Conservation (phyloP, 163 green algal genomes). For the Picocystis sp. region DNA sequence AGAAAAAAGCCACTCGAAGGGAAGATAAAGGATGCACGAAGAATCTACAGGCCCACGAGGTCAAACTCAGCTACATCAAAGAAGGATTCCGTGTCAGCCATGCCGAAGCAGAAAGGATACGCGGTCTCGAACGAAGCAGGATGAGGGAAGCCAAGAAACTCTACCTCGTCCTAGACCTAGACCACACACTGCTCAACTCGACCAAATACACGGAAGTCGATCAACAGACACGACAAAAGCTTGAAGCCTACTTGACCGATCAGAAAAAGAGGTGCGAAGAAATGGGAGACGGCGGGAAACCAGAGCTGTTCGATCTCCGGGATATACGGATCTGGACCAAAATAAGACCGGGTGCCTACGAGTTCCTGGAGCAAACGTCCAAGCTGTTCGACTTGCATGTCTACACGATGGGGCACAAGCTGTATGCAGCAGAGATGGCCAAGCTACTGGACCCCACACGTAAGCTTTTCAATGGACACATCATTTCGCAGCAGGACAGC, state of each 20-base stretch:
- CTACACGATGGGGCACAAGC: constrained; percentile 77
- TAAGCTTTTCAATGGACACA: constrained; percentile 34
- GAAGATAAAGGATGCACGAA: constrained; percentile 8
- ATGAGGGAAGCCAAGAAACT: constrained; percentile 28
- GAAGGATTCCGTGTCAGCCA: constrained; percentile 33
- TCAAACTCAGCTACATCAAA: constrained; percentile 33
- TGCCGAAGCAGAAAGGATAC: constrained; percentile 48
- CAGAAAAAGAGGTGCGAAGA: not conserved
- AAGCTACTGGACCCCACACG: constrained; percentile 42
- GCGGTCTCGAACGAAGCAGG: constrained; percentile 11
- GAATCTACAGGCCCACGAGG: constrained; percentile 10
- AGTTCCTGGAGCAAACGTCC: constrained; percentile 21
- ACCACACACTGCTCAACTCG: constrained; percentile 91
- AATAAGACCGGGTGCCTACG: not conserved
- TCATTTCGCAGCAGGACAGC: constrained; percentile 30
- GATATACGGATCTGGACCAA: not conserved
- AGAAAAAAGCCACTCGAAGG: not conserved
- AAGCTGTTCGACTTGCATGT: constrained; percentile 64
- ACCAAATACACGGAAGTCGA: constrained; percentile 28
- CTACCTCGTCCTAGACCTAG: constrained; percentile 81
- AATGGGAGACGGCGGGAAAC: too few species aligned
- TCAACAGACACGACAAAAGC: constrained; percentile 8
- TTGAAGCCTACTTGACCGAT: constrained; percentile 15
- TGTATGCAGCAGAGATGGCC: constrained; percentile 54
- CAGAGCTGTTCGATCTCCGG: too few species aligned